phyloP scores from a whole-genome alignment of 768 basidiomycete genomes.

The Strobilomyces dryophilus region DNA sequence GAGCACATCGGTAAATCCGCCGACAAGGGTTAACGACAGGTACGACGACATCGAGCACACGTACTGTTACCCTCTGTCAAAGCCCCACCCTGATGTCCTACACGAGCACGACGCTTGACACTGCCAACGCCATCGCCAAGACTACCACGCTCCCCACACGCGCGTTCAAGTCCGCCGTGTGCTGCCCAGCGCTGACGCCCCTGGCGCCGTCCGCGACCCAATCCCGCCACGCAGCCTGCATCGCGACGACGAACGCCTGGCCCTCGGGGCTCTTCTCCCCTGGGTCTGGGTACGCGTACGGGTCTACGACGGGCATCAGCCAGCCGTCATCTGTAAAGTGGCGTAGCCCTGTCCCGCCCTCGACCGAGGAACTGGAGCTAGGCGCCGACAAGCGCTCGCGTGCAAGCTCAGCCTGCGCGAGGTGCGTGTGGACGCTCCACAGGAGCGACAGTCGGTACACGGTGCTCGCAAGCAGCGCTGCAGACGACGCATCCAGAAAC shows the following conservation, averaged over 20 bases:
- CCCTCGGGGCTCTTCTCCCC: conserved; percentile 70
- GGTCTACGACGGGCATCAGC: conserved; percentile 74
- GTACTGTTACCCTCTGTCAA: too few relatives aligned
- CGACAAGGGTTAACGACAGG: too few relatives aligned
- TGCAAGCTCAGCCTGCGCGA: conserved; percentile 56
- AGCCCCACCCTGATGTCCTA: too few relatives aligned
- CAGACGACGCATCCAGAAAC: conserved; percentile 72
- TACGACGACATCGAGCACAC: too few relatives aligned
- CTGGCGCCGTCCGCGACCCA: conserved; percentile 58
- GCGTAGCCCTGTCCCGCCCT: conserved; percentile 18
- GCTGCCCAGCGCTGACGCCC: conserved; percentile 38
- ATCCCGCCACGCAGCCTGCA: conserved; percentile 73
- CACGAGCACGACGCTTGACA: too few relatives aligned
- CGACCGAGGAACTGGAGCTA: not conserved
- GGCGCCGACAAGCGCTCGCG: conserved; percentile 37
- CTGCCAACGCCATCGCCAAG: too few relatives aligned
- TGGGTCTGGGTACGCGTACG: conserved; percentile 50
- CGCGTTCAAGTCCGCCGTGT: too few relatives aligned
- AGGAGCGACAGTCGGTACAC: conserved; percentile 71
- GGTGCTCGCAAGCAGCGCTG: conserved; percentile 69
- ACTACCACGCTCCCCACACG: too few relatives aligned
- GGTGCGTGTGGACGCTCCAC: conserved; percentile 41
- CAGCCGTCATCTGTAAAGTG: conserved; percentile 62
- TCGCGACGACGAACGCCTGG: conserved; percentile 72
- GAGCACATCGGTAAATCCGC: too few relatives aligned